Evolutionary conservation across 148 eudicot genomes (phyloP), one percentile per base, ranked within the genome.

Genomic region (Rhododendron vialii): DNA sequence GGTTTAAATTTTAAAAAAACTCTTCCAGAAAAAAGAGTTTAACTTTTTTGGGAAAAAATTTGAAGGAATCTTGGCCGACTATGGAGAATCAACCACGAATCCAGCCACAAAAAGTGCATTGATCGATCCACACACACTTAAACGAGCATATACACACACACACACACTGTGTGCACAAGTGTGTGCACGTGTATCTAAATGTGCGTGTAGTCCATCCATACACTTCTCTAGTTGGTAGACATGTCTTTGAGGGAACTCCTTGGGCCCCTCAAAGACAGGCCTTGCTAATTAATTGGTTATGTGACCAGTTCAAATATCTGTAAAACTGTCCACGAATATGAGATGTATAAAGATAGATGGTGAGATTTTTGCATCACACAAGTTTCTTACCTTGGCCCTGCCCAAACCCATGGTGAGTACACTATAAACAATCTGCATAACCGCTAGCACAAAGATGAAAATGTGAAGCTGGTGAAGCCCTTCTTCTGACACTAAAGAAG

Each of bases 341-440:
- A 59, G 20, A 12, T 7, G 20, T 6, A 17, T 4, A 14, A 30
- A 45, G 28, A 45, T 10, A 14, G 18, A 63, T n/a, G 26, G 7
- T 3, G 5, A 53, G 8, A 47, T 47, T 84, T 48, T 18, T 15
- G 7, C 7, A 50, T 41, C 7, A 35, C 51, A 41, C 9, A 28
- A 84, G 17, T 33, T 73, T 30, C 13, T 71, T 88, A 90, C 92
- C 92, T 90, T 90, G 30, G 89, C 90, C 77, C 92, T 86, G n/a
- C 90, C 92, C 80, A 90, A 79, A 50, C 78, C 87, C 92, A 90
- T 90, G 47, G 92, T 88, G 81, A 77, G 81, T 11, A 88, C 76
- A 83, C 92, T 88, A n/a, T 88, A 88, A 41, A 88, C 89, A 82
- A 90, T 90, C 80, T 90, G 92, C 92, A 90, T 84, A 12, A 86